These are phyloP conservation scores for Apiospora saccharicola DNA, from an alignment of 2,329 filamentous ascomycete genomes.

Conservation along the genomic window DNA sequence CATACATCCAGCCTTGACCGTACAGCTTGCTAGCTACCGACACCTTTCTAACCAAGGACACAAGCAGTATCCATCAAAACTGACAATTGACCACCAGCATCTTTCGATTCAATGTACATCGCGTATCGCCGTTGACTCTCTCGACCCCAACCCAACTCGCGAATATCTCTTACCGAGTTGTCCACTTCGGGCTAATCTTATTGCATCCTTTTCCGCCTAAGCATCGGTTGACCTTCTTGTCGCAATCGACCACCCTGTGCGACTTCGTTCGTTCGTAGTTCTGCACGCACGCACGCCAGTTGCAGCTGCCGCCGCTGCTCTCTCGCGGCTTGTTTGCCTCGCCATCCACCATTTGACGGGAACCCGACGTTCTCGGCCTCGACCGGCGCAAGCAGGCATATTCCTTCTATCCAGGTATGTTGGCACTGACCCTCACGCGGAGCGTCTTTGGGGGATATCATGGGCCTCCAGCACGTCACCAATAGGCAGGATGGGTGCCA, in stretches of 20 bases:
- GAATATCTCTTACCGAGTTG: conserved; percentile 19
- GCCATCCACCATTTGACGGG: not conserved
- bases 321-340: not conserved
- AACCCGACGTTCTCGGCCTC: not conserved
- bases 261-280: not conserved
- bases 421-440: not conserved
- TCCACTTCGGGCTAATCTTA: not conserved
- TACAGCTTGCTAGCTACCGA: conserved; percentile 5
- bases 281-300: not conserved
- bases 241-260: conserved; percentile 5
- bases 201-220: conserved; percentile 12
- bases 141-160: conserved; percentile 13
- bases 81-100: conserved; percentile 12
- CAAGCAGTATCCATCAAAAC: conserved; percentile 15
- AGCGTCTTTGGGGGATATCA: not conserved
- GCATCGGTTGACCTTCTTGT: not conserved
- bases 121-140: not conserved
- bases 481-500: not conserved
- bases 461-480: not conserved
- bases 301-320: not conserved
- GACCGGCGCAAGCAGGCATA: conserved; percentile 6
- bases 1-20: conserved; percentile 3
- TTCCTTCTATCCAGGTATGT: conserved; percentile 19
- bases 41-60: conserved; percentile 11
- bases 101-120: not conserved